A percentile compares a stretch with the other conserved stretches of the same genome.
These are phyloP conservation scores for Cairneyella variabilis DNA, from an alignment of 495 filamentous ascomycete species.

Conservation along the genomic window DNA sequence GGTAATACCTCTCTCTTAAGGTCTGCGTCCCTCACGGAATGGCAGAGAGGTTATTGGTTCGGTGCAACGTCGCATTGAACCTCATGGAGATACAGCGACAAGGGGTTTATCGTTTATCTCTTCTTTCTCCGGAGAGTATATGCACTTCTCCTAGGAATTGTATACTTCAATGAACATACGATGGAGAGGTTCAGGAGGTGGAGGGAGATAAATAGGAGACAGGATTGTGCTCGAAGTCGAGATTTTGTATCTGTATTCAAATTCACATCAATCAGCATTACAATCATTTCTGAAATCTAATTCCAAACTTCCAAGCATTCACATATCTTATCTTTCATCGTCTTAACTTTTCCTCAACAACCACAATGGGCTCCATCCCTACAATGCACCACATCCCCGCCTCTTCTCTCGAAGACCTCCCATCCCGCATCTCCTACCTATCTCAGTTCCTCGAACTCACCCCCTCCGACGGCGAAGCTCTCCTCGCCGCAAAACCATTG, in stretches of 20 bases:
- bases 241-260: background rate
- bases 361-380: background rate
- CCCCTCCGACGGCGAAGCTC: constrained; percentile 26
- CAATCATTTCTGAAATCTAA: background rate
- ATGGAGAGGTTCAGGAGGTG: background rate
- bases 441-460: constrained; percentile 34
- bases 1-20: too few species aligned
- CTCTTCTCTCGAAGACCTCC: constrained; percentile 21
- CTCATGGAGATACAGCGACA: background rate
- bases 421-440: constrained; percentile 32
- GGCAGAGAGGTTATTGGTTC: background rate
- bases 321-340: background rate
- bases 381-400: constrained; percentile 35
- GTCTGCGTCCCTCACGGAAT: too few species aligned
- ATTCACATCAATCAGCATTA: background rate
- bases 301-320: background rate
- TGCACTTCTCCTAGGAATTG: constrained; percentile 8
- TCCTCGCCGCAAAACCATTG: constrained; percentile 29
- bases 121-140: background rate
- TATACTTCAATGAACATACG: too few species aligned
- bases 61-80: background rate
- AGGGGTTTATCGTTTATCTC: background rate
- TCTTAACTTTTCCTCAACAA: background rate
- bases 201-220: background rate
- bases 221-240: background rate